Percentiles rank a stretch among this genome's conserved stretches.
These are phyloP conservation scores for Ambrosiella beaveri DNA, from an alignment of 2,329 filamentous ascomycete species.

Conservation along the genomic window DNA sequence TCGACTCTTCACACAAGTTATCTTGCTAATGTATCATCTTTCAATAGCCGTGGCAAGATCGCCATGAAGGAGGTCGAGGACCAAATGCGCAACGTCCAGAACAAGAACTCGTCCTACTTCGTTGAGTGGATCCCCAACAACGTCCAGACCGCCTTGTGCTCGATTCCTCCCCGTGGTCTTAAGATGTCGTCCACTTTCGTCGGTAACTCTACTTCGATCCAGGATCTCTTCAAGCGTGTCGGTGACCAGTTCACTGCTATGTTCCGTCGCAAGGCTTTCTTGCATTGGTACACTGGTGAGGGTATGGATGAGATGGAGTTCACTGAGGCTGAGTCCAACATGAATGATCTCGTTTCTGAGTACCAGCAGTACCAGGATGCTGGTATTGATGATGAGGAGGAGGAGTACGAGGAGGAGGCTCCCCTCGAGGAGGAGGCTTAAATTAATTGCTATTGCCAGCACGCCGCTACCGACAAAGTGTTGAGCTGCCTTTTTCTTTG, in stretches of 20 bases:
- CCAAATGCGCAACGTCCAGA: slow-evolving; percentile 99
- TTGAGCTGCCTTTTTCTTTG: slow-evolving; percentile 7
- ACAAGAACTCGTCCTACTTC: slow-evolving; percentile 99
- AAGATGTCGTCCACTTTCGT: slow-evolving; percentile 99
- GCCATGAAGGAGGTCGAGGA: slow-evolving; percentile 99
- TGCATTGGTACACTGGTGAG: slow-evolving; percentile 99
- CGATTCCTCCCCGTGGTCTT: slow-evolving; percentile 89
- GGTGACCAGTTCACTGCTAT: slow-evolving; percentile 99
- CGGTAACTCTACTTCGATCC: slow-evolving; percentile 97
- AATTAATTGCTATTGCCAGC: slow-evolving; percentile 13
- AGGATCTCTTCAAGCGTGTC: slow-evolving; percentile 99
- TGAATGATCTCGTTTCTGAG: slow-evolving; percentile 99
- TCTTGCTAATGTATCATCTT: slow-evolving; percentile 4
- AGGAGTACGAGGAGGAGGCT: slow-evolving; percentile 82
- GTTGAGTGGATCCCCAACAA: slow-evolving; percentile 99
- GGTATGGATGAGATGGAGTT: slow-evolving; percentile 99
- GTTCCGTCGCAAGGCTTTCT: slow-evolving; percentile 99
- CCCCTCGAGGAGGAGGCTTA: slow-evolving; percentile 55
- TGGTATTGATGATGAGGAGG: slow-evolving; percentile 89
- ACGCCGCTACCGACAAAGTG: neutral
- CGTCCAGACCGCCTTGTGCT: slow-evolving; percentile 98
- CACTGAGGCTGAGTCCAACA: slow-evolving; percentile 99
- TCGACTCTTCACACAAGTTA: neutral
- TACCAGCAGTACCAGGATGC: slow-evolving; percentile 99
- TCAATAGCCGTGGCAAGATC: slow-evolving; percentile 76